Evolutionary conservation across 2,329 filamentous ascomycete genomes (phyloP), one percentile per base, ranked within the genome.

Genomic region (Ophioceras dolichostomum): DNA sequence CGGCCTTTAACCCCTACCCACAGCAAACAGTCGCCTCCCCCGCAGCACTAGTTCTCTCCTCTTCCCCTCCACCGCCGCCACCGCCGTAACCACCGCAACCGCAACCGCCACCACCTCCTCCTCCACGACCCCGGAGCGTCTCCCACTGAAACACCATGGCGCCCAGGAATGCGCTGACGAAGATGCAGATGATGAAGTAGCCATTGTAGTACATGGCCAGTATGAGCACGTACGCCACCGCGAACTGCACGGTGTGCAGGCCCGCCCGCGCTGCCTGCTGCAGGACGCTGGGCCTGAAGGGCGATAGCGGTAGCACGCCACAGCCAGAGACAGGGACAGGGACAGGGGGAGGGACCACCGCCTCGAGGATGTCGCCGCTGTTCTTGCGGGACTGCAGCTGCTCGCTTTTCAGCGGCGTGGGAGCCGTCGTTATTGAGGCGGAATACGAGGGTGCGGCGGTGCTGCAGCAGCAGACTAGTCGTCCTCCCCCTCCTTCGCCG

Each of bases 151-250:
- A 88, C 41, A 83, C 51, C 44, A 87, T 84, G 10, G 71, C 66
- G n/a, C 84, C 84, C 5, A 88, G 40, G 45, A 75, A 84, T 1
- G 80, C 75, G 2, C 85, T 85, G 39, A 89, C 70, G 43, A 89
- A 73, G 54, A 91, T 85, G 46, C 76, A 84, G 41, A 89, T 79
- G 54, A 91, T 83, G 44, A 91, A 69, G 57, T 85, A 91, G 10
- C 78, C 73, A 47, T 75, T 75, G 58, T 69, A 76, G 53, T 74
- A 74, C 68, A 73, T 73, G 43, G 67, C 68, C 61, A 82, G 59
- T 83, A 91, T 89, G 49, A 88, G 58, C 47, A 89, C 75, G 54
- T 89, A 91, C 3, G 81, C 83, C 2, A 86, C 70, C 0, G 74
- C 76, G 49, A 89, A 85, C 45, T 83, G 80, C 4, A 75, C 39